These are phyloP conservation scores for Symmetrospora coprosmae DNA, from an alignment of 768 basidiomycete species.

Conservation along the genomic window DNA sequence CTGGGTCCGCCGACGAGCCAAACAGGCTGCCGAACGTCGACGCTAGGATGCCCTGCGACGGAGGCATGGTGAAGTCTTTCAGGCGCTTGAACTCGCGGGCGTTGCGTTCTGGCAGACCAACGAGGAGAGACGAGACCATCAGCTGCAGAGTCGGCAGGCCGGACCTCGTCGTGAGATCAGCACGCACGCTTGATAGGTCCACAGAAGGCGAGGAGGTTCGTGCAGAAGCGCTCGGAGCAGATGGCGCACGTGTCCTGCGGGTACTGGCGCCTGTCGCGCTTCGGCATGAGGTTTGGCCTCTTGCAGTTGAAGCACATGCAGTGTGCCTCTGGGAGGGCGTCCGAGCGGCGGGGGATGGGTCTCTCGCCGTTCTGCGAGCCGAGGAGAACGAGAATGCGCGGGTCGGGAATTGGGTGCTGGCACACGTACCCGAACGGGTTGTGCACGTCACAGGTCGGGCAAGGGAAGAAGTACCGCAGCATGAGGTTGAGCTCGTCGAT, in stretches of 20 bases:
- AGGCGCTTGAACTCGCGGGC: conserved; percentile 11
- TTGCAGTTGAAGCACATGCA: conserved; percentile 18
- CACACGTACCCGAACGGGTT: conserved; percentile 6
- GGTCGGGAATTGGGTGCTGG: conserved; percentile 4
- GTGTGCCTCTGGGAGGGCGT: background rate
- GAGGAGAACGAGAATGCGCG: conserved; percentile 1
- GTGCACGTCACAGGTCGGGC: conserved; percentile 10
- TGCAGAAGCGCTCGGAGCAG: conserved; percentile 16
- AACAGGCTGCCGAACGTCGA: conserved; percentile 6
- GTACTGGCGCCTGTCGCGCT: conserved; percentile 6
- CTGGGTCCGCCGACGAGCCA: conserved; percentile 7
- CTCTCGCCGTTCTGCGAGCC: background rate
- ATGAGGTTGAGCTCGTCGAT: conserved; percentile 22
- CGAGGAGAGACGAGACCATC: background rate
- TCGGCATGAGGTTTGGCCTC: conserved; percentile 14
- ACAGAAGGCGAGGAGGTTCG: conserved; percentile 18
- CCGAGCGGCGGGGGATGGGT: background rate
- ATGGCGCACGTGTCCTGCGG: conserved; percentile 14
- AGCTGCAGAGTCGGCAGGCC: background rate
- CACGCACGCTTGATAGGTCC: conserved; percentile 19
- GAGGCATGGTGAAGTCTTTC: conserved; percentile 13
- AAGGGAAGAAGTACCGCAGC: conserved; percentile 15
- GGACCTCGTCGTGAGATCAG: no score
- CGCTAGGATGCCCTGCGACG: conserved; percentile 7
- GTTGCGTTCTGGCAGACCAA: background rate